phyloP scores from a whole-genome alignment of 495 filamentous ascomycete genomes.

The Penicillium antarcticum region DNA sequence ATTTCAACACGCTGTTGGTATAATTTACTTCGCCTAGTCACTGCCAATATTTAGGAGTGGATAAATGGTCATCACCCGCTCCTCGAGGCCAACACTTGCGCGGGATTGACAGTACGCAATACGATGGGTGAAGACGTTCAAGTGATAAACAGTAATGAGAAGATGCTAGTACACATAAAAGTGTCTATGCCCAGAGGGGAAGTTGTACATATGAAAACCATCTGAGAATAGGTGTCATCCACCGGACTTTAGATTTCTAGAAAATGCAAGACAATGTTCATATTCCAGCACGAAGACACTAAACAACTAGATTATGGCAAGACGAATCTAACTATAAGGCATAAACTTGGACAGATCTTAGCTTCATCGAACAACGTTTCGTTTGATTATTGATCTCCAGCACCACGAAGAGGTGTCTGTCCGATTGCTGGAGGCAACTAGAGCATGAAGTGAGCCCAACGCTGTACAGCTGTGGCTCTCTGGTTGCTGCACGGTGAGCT shows the following conservation, averaged over 20 bases:
- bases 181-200: no score
- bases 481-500: neutral
- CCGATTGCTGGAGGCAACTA: no score
- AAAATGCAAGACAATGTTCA: no score
- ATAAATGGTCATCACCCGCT: neutral
- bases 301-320: neutral
- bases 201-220: neutral
- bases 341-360: neutral
- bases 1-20: neutral
- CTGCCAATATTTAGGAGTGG: neutral
- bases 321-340: neutral
- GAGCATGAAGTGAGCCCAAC: neutral
- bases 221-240: neutral
- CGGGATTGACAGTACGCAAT: neutral
- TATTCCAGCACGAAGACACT: neutral
- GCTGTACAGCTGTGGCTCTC: neutral
- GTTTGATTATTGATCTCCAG: neutral
- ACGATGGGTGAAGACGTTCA: neutral
- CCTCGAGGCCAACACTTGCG: neutral
- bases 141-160: neutral
- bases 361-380: neutral
- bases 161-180: neutral
- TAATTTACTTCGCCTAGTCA: neutral
- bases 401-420: neutral
- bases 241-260: no score